Base-by-base conservation (phyloP, 768 basidiomycete species). In the Trichaptum fuscoviolaceum region DNA sequence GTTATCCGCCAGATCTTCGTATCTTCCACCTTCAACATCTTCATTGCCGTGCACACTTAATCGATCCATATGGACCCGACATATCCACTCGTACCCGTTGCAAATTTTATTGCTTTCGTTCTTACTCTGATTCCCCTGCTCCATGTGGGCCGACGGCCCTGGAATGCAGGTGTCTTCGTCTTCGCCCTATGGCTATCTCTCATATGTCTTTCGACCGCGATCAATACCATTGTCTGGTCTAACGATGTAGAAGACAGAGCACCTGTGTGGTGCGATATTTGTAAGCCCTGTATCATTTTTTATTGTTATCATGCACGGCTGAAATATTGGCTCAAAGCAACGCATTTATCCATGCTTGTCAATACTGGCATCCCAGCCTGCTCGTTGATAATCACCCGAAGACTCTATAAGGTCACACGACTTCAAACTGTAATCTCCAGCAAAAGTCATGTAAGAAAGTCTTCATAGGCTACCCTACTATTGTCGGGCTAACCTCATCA, bases 251-350 rank as follows among this genome's bases (percentile, higher is more conserved):
- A 66, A 0, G 73, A 81, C 67, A 65, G 66, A 23, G 67, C 74
- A 0, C 83, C 83, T 0, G 75, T 78, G 7, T 87, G 83, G 82
- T 86, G 86, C 71, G 85, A 87, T 71, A 83, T 87, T 59, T 77
- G 86, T 86, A 65, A 67, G 83, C 24, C 30, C 8, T 30, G 9
- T 2, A 30, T 23, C 25, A 71, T 17, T n/a, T 17, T 5, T 34
- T 18, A 30, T 1, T 5, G 2, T 3, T 25, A 25, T 34, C 30
- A 15, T 23, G 23, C 24, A 61, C 10, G 8, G 24, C 24, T 34
- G 8, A 61, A 7, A 5, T 52, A 4, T 52, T 12, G 10, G 12
- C 10, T 12, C 10, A 3, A 67, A 85, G 85, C 75, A 0, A 75
- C 78, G 0, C 80, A 79, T 62, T 67, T 84, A 57, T 67, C 72